Conservation (phyloP, 1,139 yeast species). For the Diutina scorzettiae region DNA sequence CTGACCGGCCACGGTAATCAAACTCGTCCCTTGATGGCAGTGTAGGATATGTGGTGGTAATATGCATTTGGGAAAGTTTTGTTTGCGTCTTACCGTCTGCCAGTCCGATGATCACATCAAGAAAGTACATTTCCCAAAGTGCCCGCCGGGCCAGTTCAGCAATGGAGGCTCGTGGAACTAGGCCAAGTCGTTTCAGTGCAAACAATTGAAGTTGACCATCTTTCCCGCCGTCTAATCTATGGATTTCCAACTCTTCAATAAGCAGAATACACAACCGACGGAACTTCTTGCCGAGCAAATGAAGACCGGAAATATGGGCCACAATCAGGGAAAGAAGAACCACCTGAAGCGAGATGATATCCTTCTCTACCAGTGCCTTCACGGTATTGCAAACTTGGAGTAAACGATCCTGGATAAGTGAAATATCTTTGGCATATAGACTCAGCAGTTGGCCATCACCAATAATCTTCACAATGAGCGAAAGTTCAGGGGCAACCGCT, state of each 20-base stretch:
- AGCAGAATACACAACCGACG: slow-evolving; percentile 28
- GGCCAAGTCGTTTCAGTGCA: slow-evolving; percentile 11
- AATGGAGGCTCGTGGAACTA: slow-evolving; percentile 11
- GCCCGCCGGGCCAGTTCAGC: slow-evolving; percentile 29
- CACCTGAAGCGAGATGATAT: slow-evolving; percentile 30
- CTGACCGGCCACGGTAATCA: slow-evolving; percentile 36
- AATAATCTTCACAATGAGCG: slow-evolving; percentile 31
- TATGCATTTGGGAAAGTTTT: slow-evolving; percentile 19
- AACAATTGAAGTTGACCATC: neutral
- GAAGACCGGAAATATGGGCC: slow-evolving; percentile 36
- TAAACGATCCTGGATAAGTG: slow-evolving; percentile 22
- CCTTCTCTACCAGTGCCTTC: slow-evolving; percentile 15
- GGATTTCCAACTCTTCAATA: slow-evolving; percentile 21
- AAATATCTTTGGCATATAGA: slow-evolving; percentile 21
- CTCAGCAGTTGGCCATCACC: slow-evolving; percentile 32
- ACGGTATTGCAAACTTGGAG: slow-evolving; percentile 21
- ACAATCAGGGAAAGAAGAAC: slow-evolving; percentile 25
- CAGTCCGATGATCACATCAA: slow-evolving; percentile 38
- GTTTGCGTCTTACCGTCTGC: slow-evolving; percentile 39
- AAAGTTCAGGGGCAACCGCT: slow-evolving; percentile 21
- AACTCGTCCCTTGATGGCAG: slow-evolving; percentile 20
- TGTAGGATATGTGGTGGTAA: slow-evolving; percentile 24
- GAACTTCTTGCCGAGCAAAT: slow-evolving; percentile 26
- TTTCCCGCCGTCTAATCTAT: slow-evolving; percentile 18
- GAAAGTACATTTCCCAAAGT: slow-evolving; percentile 37